phyloP scores from a whole-genome alignment of 495 filamentous ascomycete species.

The Hypomontagnella submonticulosa region DNA sequence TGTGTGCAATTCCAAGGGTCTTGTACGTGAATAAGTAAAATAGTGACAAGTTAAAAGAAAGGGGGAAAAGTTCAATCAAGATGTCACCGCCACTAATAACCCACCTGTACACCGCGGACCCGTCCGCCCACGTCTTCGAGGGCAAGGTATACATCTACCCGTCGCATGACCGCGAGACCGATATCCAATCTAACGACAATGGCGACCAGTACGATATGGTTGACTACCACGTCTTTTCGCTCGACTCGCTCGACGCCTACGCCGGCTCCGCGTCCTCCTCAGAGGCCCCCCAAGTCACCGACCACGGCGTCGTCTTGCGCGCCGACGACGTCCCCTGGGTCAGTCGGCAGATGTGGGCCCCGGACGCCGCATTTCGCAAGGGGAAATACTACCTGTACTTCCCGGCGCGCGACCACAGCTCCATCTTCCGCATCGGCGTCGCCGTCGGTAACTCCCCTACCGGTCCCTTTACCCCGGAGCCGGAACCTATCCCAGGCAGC shows the following conservation, averaged over 20 bases:
- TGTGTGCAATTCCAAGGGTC: too few relatives aligned
- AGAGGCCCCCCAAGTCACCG: conserved; percentile 57
- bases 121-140: conserved; percentile 73
- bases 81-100: conserved; percentile 68
- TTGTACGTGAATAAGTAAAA: background rate
- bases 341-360: conserved; percentile 72
- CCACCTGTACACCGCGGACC: conserved; percentile 76
- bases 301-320: conserved; percentile 69
- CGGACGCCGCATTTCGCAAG: conserved; percentile 67
- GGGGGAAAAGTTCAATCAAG: conserved; percentile 5
- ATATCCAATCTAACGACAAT: conserved; percentile 76
- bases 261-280: conserved; percentile 2
- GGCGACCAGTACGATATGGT: conserved; percentile 86
- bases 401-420: conserved; percentile 67
- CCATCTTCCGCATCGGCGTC: conserved; percentile 73
- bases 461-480: conserved; percentile 67
- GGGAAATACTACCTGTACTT: conserved; percentile 74
- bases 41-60: background rate
- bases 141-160: conserved; percentile 72
- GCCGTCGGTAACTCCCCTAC: conserved; percentile 64
- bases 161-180: conserved; percentile 71
- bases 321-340: conserved; percentile 70
- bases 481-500: conserved; percentile 68
- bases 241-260: conserved; percentile 53
- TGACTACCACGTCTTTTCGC: conserved; percentile 73